These are phyloP conservation scores for Pouteria campechiana DNA, from an alignment of 179 eudicot genomes.

Conservation along the genomic window DNA sequence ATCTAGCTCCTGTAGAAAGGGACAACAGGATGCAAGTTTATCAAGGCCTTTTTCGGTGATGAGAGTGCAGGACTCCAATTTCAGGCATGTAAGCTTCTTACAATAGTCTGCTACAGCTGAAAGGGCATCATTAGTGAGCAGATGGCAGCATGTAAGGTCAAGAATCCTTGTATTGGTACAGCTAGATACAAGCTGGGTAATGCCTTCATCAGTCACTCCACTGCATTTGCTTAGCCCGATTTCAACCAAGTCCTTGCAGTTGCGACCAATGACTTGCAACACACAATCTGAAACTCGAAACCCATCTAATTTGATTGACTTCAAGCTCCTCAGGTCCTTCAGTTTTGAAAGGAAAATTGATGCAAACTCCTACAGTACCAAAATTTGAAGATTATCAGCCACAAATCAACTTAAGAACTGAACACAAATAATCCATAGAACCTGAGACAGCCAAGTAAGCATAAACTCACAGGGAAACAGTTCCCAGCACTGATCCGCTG, in stretches of 20 bases:
- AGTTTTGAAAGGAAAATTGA: conserved; percentile 19
- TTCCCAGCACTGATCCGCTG: conserved; percentile 45
- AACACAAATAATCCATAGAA: neutral
- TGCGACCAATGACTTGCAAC: conserved; percentile 28
- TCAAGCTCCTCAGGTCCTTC: conserved; percentile 33
- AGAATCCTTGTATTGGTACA: conserved; percentile 34
- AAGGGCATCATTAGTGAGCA: conserved; percentile 48
- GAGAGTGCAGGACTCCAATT: conserved; percentile 55
- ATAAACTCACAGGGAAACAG: conserved; percentile 61
- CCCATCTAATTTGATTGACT: conserved; percentile 45
- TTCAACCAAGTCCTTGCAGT: conserved; percentile 38
- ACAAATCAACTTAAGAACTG: neutral
- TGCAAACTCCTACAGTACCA: conserved; percentile 44
- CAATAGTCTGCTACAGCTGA: conserved; percentile 44
- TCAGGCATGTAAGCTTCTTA: conserved; percentile 34
- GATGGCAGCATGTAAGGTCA: conserved; percentile 58
- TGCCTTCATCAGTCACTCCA: conserved; percentile 41
- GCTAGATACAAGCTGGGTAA: conserved; percentile 34
- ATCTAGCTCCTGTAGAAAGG: conserved; percentile 63
- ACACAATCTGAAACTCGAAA: conserved; percentile 37
- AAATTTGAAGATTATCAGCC: no score
- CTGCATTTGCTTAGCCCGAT: conserved; percentile 71
- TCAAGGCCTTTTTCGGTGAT: conserved; percentile 44
- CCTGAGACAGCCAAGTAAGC: neutral
- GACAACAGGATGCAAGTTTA: conserved; percentile 34